Percentiles rank a stretch among this genome's conserved stretches.
phyloP scores from a whole-genome alignment of 2,329 filamentous ascomycete genomes.

The Pseudocercospora eumusae region DNA sequence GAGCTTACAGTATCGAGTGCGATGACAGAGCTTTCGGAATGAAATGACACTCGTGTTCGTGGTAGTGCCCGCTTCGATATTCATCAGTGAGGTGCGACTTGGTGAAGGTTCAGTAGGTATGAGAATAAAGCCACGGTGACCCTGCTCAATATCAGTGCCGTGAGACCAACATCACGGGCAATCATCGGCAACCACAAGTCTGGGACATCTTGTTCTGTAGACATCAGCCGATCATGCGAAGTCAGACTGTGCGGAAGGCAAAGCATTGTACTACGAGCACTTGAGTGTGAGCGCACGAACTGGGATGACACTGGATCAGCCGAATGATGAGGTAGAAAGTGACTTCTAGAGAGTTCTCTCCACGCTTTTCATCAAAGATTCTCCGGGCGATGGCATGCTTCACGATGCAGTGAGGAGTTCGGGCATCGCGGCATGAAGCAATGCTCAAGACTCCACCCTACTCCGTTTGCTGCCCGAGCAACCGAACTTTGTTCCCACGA shows the following conservation, averaged over 20 bases:
- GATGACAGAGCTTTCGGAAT: no score
- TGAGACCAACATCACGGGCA: neutral
- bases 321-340: neutral
- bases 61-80: no score
- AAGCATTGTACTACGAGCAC: neutral
- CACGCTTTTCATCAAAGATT: neutral
- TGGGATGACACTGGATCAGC: neutral
- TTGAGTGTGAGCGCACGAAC: neutral
- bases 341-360: neutral
- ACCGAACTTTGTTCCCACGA: neutral
- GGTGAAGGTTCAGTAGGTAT: slow-evolving; percentile 1
- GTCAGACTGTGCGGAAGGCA: neutral
- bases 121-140: neutral
- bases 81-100: neutral
- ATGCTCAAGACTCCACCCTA: neutral
- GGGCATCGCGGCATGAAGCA: neutral
- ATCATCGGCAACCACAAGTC: neutral
- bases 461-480: neutral
- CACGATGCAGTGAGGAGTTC: neutral
- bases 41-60: no score
- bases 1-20: no score
- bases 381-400: neutral
- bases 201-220: neutral
- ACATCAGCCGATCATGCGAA: neutral
- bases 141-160: neutral